A percentile compares a stretch with the other conserved stretches of the same genome.
These are phyloP conservation scores for Jimgerdemannia lactiflua DNA, from an alignment of 192 early-diverging fungal genomes.

Conservation along the genomic window DNA sequence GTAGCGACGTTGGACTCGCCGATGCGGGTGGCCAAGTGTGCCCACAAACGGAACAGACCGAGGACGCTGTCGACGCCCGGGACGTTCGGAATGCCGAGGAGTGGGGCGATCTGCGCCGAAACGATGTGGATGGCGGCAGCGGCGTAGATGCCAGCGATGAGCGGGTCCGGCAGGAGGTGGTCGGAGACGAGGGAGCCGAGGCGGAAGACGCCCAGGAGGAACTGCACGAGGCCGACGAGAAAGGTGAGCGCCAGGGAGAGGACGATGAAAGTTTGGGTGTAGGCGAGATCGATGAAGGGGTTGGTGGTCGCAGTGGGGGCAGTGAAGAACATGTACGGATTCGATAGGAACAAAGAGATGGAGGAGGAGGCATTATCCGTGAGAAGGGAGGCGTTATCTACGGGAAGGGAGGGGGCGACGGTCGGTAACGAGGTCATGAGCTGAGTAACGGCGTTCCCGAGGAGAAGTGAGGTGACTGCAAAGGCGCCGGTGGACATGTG, in stretches of 20 bases:
- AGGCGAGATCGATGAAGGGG: slow-evolving; percentile 10
- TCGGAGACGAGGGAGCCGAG: slow-evolving; percentile 34
- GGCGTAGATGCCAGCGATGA: slow-evolving; percentile 34
- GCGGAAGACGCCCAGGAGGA: slow-evolving; percentile 27
- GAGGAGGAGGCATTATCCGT: no score
- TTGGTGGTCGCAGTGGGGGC: neutral
- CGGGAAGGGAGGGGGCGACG: neutral
- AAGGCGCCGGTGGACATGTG: slow-evolving; percentile 38
- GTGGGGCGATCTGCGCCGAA: slow-evolving; percentile 31
- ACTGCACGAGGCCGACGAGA: slow-evolving; percentile 27
- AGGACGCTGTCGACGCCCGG: slow-evolving; percentile 24
- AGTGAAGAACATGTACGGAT: no score
- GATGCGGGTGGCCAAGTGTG: slow-evolving; percentile 19
- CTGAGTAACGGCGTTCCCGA: slow-evolving; percentile 31
- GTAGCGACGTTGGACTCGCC: slow-evolving; percentile 29
- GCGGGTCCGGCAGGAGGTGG: slow-evolving; percentile 27
- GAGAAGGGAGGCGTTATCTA: slow-evolving; percentile 18
- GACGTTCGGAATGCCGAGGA: slow-evolving; percentile 26
- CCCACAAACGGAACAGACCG: slow-evolving; percentile 29
- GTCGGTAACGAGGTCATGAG: slow-evolving; percentile 17
- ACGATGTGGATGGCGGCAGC: slow-evolving; percentile 37
- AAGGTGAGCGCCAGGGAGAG: slow-evolving; percentile 34
- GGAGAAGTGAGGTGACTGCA: slow-evolving; percentile 32
- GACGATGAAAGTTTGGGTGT: slow-evolving; percentile 25
- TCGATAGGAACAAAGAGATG: no score